A percentile compares a stretch with the other conserved stretches of the same genome.
These are phyloP conservation scores for Pythium myriotylum DNA, from an alignment of 352 stramenopile species.

Conservation along the genomic window DNA sequence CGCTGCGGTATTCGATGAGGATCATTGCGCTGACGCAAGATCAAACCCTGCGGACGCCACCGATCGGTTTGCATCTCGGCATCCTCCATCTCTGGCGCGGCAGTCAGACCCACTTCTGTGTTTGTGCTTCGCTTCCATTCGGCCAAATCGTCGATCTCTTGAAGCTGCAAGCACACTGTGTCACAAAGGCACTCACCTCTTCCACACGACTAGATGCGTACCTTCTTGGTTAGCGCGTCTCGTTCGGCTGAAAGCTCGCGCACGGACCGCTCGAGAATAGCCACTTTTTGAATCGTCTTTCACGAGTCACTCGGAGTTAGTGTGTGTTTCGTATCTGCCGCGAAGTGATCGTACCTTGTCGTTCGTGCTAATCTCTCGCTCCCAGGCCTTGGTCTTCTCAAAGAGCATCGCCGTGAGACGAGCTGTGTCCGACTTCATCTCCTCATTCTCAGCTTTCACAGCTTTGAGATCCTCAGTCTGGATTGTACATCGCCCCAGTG, in stretches of 20 bases:
- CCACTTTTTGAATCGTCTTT: conserved; percentile 55
- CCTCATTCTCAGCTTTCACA: conserved; percentile 36
- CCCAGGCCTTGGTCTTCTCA: conserved; percentile 76
- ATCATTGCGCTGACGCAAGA: conserved; percentile 71
- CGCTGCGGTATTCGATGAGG: conserved; percentile 67
- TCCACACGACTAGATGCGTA: conserved; percentile 13
- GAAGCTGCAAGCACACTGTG: conserved; percentile 34
- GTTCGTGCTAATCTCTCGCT: conserved; percentile 61
- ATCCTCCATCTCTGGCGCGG: conserved; percentile 42
- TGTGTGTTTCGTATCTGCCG: not conserved
- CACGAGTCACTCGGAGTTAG: not conserved
- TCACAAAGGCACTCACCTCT: not conserved
- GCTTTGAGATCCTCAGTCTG: conserved; percentile 40
- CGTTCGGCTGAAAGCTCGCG: conserved; percentile 37
- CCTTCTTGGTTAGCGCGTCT: conserved; percentile 42
- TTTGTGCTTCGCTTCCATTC: conserved; percentile 64
- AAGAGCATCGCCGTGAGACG: conserved; percentile 62
- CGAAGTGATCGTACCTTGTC: conserved; percentile 34
- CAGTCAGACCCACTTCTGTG: conserved; percentile 59
- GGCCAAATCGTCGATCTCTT: conserved; percentile 58
- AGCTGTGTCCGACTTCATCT: conserved; percentile 52
- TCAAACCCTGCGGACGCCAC: conserved; percentile 73
- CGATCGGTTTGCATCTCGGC: conserved; percentile 70
- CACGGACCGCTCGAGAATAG: conserved; percentile 38
- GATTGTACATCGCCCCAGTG: conserved; percentile 29